phyloP scores from a whole-genome alignment of 768 basidiomycete species.

The Lactarius evosmus region DNA sequence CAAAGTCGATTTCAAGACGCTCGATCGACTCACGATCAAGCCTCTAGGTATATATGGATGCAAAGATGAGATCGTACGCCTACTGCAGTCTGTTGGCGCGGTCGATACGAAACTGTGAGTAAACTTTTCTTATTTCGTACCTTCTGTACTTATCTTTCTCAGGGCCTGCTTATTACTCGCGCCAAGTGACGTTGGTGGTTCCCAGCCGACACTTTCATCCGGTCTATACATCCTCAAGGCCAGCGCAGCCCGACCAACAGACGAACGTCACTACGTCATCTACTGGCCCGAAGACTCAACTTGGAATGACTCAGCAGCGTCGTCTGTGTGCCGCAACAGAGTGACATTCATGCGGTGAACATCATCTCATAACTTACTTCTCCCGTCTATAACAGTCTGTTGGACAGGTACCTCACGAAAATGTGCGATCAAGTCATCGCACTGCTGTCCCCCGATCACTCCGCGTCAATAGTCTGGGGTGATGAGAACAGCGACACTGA shows the following conservation, averaged over 20 bases:
- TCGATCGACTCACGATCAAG: conserved; percentile 46
- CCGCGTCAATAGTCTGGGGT: conserved; percentile 45
- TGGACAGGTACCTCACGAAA: conserved; percentile 8
- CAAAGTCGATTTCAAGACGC: conserved; percentile 51
- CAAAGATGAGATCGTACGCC: conserved; percentile 46
- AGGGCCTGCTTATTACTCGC: conserved; percentile 29
- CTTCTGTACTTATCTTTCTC: not conserved
- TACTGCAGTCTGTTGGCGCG: conserved; percentile 39
- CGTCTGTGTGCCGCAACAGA: conserved; percentile 49
- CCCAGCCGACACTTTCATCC: conserved; percentile 39
- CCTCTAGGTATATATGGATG: conserved; percentile 58
- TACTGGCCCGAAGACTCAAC: conserved; percentile 63
- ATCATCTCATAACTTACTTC: not conserved
- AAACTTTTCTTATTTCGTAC: not conserved
- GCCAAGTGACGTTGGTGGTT: conserved; percentile 20
- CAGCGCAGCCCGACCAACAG: conserved; percentile 9
- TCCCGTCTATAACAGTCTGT: not conserved
- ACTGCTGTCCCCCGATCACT: conserved; percentile 49
- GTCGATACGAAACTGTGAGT: conserved; percentile 43
- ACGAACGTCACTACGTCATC: conserved; percentile 43
- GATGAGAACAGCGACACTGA: conserved; percentile 32
- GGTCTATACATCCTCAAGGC: conserved; percentile 47
- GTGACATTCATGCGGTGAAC: conserved; percentile 59
- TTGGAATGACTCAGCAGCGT: conserved; percentile 49
- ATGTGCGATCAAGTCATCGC: conserved; percentile 53